Conservation (phyloP, 2,329 filamentous ascomycete species). For the Septoria petroselini region DNA sequence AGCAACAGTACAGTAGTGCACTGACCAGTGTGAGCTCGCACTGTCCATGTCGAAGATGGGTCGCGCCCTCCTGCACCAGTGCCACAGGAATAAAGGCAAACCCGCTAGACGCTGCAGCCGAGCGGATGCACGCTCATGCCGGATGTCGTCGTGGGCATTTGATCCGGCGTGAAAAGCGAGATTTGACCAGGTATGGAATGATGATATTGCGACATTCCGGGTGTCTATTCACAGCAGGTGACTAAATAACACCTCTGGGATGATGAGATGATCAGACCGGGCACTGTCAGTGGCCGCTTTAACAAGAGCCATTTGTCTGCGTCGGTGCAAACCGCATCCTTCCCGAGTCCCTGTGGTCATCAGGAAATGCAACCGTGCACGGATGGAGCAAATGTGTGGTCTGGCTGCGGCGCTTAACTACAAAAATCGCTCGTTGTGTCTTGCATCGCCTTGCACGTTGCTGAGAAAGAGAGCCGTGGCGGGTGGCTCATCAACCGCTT, state of each 20-base stretch:
- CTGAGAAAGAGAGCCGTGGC: neutral
- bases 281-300: too few species aligned
- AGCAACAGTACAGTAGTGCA: too few species aligned
- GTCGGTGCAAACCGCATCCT: conserved; percentile 6
- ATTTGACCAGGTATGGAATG: neutral
- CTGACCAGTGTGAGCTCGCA: neutral
- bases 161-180: conserved; percentile 7
- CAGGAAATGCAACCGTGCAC: conserved; percentile 1
- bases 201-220: conserved; percentile 6
- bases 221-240: too few species aligned
- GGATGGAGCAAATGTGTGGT: neutral
- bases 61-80: neutral
- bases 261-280: conserved; percentile 9
- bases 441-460: conserved; percentile 13
- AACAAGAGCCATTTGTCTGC: too few species aligned
- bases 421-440: conserved; percentile 6
- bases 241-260: too few species aligned
- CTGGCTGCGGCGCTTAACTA: conserved; percentile 14
- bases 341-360: neutral
- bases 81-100: conserved; percentile 7
- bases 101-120: neutral
- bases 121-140: conserved; percentile 3
- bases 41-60: too few species aligned
- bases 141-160: neutral
- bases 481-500: too few species aligned